Base-by-base conservation (phyloP, 768 basidiomycete species). In the Trametes coccinea region DNA sequence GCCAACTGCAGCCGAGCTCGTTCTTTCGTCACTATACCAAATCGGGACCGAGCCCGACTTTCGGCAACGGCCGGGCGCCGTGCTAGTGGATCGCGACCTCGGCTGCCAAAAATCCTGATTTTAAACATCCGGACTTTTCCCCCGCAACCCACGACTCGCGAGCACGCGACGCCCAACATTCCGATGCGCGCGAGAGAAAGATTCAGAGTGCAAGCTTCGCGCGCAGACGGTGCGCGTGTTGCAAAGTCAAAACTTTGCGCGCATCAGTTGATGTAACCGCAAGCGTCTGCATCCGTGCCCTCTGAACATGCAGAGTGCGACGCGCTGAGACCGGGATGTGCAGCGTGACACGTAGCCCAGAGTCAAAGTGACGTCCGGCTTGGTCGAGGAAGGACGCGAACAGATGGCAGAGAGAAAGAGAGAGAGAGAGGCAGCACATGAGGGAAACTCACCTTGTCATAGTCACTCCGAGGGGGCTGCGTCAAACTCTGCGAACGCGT, bases 391-490 rank as follows among this genome's bases (percentile, higher is more conserved):
- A 31, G 29, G 17, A 56, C 22, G 51, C 46, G 61, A 39, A 55
- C 11, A 30, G 22, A 22, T 22, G 50, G 47, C 30, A 16, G 40
- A 37, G 11, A 11, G 34, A 37, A 56, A 46, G 50, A 52, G 45
- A 16, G 5, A 40, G 17, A 50, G 44, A n/a, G 16, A 29, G 11
- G 17, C n/a, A 16, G 34, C 16, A 51, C 11, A 48, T 7, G 11
- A 4, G 22, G 34, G 17, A 51, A 16, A 58, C 67, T 59, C 49
- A 67, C 67, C 55, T 67, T 67, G 59, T 67, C 64, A 17, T 48
- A 56, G 27, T 61, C 52, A 13, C 27, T 56, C 14, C 46, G 56
- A 5, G 34, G 17, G 14, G 47, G 40, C 43, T 61, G 61, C 14
- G 59, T 41, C 31, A 60, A 50, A 17, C 62, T 64, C n/a, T 59